Base-by-base conservation (phyloP, 164 flowering plant genomes). In the Amborella trichopoda region DNA sequence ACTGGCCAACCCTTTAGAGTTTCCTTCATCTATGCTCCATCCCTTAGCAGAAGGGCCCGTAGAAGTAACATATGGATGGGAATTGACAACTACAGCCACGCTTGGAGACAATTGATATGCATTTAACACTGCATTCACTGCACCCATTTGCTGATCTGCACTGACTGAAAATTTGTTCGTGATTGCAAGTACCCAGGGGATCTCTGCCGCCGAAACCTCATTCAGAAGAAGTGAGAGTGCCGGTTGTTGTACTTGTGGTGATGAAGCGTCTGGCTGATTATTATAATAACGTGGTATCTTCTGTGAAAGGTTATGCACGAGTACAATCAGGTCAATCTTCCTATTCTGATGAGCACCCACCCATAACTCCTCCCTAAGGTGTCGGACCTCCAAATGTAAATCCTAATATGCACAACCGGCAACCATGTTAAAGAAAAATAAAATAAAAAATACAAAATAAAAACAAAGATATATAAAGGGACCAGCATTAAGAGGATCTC, bases 291-390 rank as follows among this genome's bases (percentile, higher is more conserved):
- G 67, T 25, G 98, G 96, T 60, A 91, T 72, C 46, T 63, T 68
- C 59, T 91, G 98, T 40, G 98, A 84, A 26, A 91, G 64, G 58
- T 87, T 91, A 69, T 91, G 98, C 55, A 91, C 95, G 56, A 91
- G 93, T 53, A 91, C 78, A 58, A 91, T 68, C 60, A 86, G 58
- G 68, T 91, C 98, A 45, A 69, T 80, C 54, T 87, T 91, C 63
- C 65, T 68, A 59, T 79, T 73, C 26, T 83, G 85, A 46, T 73
- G 90, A 55, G 83, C 61, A 45, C 98, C 98, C 72, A 50, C 68
- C 96, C 94, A 84, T 48, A 91, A 46, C 44, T 83, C 94, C 62
- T 87, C 88, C 50, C 65, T 84, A 58, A 87, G 82, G 39, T 64
- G 71, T 32, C 77, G 50, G 39, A 67, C 80, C 62, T 81, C 99